phyloP scores from a whole-genome alignment of 2,329 filamentous ascomycete species.

The Emericellopsis cladophorae region DNA sequence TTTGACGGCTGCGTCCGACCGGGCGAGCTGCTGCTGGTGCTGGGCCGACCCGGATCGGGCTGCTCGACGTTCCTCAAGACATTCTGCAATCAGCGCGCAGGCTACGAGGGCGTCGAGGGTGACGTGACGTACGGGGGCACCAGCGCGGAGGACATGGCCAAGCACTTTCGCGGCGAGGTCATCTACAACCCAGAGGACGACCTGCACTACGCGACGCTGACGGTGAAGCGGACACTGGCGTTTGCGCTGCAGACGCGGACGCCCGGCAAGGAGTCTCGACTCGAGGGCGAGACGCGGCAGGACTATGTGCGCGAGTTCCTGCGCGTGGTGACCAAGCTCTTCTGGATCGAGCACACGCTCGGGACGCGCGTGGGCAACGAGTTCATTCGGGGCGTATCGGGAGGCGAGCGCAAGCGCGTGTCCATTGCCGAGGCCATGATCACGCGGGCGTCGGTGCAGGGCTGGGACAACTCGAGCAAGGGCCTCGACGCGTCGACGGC shows the following conservation, averaged over 20 bases:
- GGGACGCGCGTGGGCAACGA: constrained; percentile 60
- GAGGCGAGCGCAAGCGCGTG: constrained; percentile 61
- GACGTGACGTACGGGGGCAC: constrained; percentile 49
- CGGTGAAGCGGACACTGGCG: constrained; percentile 50
- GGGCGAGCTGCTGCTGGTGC: constrained; percentile 56
- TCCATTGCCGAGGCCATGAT: constrained; percentile 59
- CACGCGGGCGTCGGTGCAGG: constrained; percentile 47
- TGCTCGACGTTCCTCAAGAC: constrained; percentile 62
- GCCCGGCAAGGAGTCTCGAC: constrained; percentile 32
- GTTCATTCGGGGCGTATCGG: constrained; percentile 48
- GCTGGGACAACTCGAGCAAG: constrained; percentile 64
- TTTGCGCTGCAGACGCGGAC: constrained; percentile 57
- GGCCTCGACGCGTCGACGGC: constrained; percentile 63
- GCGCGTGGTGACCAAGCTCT: constrained; percentile 53
- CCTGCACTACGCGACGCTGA: constrained; percentile 56
- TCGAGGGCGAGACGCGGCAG: constrained; percentile 45
- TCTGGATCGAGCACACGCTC: constrained; percentile 58
- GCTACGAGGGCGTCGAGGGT: constrained; percentile 51
- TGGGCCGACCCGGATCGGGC: constrained; percentile 54
- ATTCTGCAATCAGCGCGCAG: constrained; percentile 56
- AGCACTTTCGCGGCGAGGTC: constrained; percentile 46
- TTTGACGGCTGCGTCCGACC: constrained; percentile 57
- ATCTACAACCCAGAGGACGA: constrained; percentile 59
- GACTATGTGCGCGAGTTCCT: constrained; percentile 41
- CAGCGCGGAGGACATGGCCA: constrained; percentile 29